Evolutionary conservation across 371 early-diverging fungal species (phyloP).

Genomic region (Cokeromyces recurvatus): DNA sequence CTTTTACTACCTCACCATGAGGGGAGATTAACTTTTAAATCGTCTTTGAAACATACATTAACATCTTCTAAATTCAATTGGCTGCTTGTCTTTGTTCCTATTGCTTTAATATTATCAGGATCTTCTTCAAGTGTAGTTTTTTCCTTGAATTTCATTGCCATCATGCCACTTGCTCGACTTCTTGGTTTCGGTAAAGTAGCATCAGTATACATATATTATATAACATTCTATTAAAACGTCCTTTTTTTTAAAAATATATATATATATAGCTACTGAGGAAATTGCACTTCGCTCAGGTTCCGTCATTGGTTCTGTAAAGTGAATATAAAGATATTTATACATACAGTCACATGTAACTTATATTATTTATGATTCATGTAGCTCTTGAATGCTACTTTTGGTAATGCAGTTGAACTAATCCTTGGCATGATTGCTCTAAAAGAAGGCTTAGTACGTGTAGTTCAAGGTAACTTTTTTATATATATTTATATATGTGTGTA

Average conservation of each 20-base stretch:
- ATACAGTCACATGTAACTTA: not conserved
- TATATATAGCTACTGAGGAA: conserved; percentile 49
- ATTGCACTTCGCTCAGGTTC: conserved; percentile 36
- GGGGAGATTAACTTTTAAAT: conserved; percentile 26
- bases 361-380: not conserved
- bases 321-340: no score
- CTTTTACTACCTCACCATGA: conserved; percentile 18
- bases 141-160: conserved; percentile 87
- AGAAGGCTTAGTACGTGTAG: conserved; percentile 74
- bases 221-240: no score
- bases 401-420: conserved; percentile 84
- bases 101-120: conserved; percentile 66
- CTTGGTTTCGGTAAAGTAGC: no score
- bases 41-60: conserved; percentile 29
- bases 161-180: conserved; percentile 83
- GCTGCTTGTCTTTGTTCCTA: conserved; percentile 70
- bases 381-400: conserved; percentile 44
- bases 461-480: conserved; percentile 70
- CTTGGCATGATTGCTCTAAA: conserved; percentile 81
- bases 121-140: conserved; percentile 57
- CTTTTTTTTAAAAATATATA: conserved; percentile 3
- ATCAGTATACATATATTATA: no score
- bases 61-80: conserved; percentile 57
- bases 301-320: conserved; percentile 30
- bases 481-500: no score